Conservation (phyloP, 2,329 filamentous ascomycete genomes). For the Sporothrix globosa region DNA sequence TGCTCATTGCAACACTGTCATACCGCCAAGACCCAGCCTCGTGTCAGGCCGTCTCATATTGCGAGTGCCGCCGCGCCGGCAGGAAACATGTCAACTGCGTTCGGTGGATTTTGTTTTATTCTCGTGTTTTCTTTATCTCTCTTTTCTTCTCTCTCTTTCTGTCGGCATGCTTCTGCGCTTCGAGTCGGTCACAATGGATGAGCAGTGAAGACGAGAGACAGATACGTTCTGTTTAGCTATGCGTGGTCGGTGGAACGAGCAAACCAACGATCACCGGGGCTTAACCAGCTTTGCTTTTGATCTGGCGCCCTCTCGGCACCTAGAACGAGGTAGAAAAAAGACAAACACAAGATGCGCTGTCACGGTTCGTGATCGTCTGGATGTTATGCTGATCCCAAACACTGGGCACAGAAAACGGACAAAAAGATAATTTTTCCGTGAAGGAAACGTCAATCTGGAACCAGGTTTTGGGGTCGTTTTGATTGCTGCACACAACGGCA, state of each 20-base stretch:
- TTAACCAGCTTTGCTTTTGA: neutral
- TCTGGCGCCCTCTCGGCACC: neutral
- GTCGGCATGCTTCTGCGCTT: neutral
- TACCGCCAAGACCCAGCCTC: constrained; percentile 34
- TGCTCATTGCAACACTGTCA: constrained; percentile 30
- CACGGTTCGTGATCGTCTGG: constrained; percentile 5
- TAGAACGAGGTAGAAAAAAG: no score
- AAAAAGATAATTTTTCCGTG: neutral
- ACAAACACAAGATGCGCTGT: neutral
- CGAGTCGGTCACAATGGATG: neutral
- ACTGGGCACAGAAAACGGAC: neutral
- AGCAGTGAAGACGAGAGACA: neutral
- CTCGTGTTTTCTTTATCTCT: neutral
- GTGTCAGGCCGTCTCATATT: constrained; percentile 34
- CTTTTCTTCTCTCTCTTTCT: neutral
- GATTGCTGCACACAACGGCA: neutral
- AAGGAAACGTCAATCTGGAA: neutral
- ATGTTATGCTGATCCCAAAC: constrained; percentile 27
- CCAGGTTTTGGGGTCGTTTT: constrained; percentile 17
- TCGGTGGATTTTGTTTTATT: neutral
- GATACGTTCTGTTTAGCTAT: no score
- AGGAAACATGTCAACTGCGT: constrained; percentile 1
- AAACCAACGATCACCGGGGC: neutral
- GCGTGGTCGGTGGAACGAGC: neutral
- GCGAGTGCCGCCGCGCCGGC: constrained; percentile 11